phyloP scores from a whole-genome alignment of 306 rosid species.

The Lupinus albus region DNA sequence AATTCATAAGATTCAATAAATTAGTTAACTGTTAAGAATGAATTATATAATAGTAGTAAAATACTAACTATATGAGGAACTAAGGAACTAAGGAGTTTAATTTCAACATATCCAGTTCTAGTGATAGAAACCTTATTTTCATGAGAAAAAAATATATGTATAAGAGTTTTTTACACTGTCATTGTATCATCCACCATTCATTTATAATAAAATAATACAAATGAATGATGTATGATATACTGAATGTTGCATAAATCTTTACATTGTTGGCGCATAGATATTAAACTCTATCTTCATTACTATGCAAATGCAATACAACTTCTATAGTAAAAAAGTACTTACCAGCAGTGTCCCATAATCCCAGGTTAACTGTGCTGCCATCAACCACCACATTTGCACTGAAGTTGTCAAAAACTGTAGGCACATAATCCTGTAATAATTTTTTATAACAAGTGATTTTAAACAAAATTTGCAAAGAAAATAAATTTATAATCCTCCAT shows the following conservation, averaged over 20 bases:
- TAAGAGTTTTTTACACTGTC: too few species aligned
- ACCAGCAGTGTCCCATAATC: conserved; percentile 98
- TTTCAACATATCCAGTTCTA: neutral
- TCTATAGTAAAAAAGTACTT: conserved; percentile 29
- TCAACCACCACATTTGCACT: conserved; percentile 97
- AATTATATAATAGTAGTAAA: neutral
- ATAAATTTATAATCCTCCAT: too few species aligned
- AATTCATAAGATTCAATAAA: conserved; percentile 27
- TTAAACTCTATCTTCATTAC: conserved; percentile 23
- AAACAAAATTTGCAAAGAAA: too few species aligned
- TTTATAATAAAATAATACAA: too few species aligned
- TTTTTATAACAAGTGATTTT: conserved; percentile 11
- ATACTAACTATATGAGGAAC: neutral
- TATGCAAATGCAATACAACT: conserved; percentile 1
- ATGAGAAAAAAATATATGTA: too few species aligned
- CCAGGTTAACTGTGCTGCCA: conserved; percentile 90
- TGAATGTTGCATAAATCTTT: too few species aligned
- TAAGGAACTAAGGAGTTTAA: conserved; percentile 3
- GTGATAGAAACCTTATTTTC: conserved; percentile 22
- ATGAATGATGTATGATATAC: too few species aligned
- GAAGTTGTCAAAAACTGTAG: conserved; percentile 91
- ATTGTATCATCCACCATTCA: too few species aligned
- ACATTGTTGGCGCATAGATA: too few species aligned
- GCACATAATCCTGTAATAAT: conserved; percentile 74
- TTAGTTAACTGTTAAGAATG: conserved; percentile 5